phyloP scores from a whole-genome alignment of 305 asterid genomes.

The Nicotiana rustica region DNA sequence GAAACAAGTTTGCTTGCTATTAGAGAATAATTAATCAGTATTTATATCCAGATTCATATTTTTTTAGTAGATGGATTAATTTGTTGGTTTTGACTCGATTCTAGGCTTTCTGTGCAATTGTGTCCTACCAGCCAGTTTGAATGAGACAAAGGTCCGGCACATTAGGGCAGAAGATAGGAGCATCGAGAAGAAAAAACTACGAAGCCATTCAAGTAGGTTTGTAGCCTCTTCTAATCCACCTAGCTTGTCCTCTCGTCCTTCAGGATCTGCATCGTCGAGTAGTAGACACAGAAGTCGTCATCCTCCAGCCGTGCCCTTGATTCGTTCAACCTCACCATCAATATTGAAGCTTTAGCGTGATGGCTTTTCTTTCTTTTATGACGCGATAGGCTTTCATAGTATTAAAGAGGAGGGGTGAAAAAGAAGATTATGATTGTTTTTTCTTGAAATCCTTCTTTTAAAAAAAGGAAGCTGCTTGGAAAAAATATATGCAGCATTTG shows the following conservation, averaged over 20 bases:
- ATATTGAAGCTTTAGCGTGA: not conserved
- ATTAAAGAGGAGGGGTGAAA: not conserved
- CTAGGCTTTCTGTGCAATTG: slow-evolving; percentile 74
- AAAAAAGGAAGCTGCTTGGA: slow-evolving; percentile 26
- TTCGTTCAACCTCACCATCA: slow-evolving; percentile 15
- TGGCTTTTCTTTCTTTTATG: not conserved
- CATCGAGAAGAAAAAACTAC: slow-evolving; percentile 60
- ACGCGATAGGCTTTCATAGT: not conserved
- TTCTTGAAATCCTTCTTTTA: not conserved
- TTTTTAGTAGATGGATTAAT: not conserved
- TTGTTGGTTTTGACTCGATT: slow-evolving; percentile 11
- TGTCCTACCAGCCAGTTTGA: slow-evolving; percentile 69
- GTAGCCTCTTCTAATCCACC: slow-evolving; percentile 46
- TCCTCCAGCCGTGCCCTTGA: slow-evolving; percentile 37
- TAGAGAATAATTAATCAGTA: not conserved
- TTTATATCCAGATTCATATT: not conserved
- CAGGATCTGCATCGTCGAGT: slow-evolving; percentile 46
- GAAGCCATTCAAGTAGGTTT: slow-evolving; percentile 61
- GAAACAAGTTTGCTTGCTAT: not conserved
- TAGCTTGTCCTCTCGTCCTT: slow-evolving; percentile 32
- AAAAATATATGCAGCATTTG: slow-evolving; percentile 24
- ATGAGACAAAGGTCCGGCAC: slow-evolving; percentile 63
- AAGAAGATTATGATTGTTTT: slow-evolving; percentile 4
- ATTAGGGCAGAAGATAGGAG: slow-evolving; percentile 53
- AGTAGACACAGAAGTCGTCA: slow-evolving; percentile 44